Evolutionary conservation across 169 alveolate genomes (phyloP), one percentile per base, ranked within the genome.

Genomic region (Eimeria praecox): DNA sequence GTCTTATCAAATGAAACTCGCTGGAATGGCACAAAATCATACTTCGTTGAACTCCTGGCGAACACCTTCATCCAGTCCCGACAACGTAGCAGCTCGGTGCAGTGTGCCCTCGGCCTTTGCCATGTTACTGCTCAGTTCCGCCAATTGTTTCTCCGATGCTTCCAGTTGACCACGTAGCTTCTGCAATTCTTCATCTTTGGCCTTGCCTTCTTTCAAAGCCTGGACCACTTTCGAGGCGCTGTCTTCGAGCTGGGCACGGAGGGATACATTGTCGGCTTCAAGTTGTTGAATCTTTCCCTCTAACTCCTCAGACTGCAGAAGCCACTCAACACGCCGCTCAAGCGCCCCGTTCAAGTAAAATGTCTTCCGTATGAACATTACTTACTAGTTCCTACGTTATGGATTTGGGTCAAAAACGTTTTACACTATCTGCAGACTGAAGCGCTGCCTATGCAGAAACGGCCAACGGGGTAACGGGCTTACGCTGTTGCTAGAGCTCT

Each of bases 81-180:
- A 38, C 56, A 92, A 66, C 40, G 95, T 92, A n/a, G 95, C 95
- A 4, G 95, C 95, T 56, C 95, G 95, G 59, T 80, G 86, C 42
- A 92, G 73, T 40, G 95, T 92, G 49, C 95, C 95, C 62, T 92
- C 91, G 6, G 95, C 95, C 85, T 52, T 64, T 54, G 75, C 92
- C 95, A 92, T 92, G 83, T 62, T 82, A 35, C 62, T 77, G 59
- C 89, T 92, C 35, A 92, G 92, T 62, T 52, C 95, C 83, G 52
- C 73, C 71, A 92, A 75, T 30, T 92, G 91, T 49, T 92, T 35
- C 56, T 75, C 95, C 33, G 64, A 59, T 22, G 44, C 73, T 27
- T 64, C 56, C 59, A 89, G 73, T 24, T 71, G 62, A 42, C 75
- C 69, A 35, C 69, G 66, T 33, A 89, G 69, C 83, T 46, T 69